Conservation (phyloP, 2,329 filamentous ascomycete species). For the Capronia coronata region DNA sequence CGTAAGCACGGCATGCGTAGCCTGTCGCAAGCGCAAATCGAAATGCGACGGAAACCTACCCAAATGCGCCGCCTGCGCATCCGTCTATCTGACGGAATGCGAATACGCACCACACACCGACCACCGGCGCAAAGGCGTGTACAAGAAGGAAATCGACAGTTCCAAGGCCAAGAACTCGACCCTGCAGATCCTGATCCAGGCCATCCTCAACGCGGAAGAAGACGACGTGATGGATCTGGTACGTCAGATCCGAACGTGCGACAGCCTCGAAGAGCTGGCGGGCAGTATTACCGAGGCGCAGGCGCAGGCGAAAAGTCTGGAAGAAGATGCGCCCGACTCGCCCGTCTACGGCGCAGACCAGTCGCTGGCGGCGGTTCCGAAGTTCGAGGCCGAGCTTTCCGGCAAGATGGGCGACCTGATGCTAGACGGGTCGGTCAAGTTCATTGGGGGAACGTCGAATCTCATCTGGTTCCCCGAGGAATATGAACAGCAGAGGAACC, state of each 20-base stretch:
- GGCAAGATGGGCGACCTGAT: constrained; percentile 89
- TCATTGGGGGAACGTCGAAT: constrained; percentile 90
- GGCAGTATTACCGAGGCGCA: constrained; percentile 54
- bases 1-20: constrained; percentile 78
- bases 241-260: constrained; percentile 79
- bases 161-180: constrained; percentile 82
- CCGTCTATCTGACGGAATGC: constrained; percentile 72
- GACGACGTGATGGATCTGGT: constrained; percentile 77
- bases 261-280: constrained; percentile 61
- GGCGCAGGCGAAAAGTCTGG: constrained; percentile 46
- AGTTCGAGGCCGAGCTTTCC: constrained; percentile 72
- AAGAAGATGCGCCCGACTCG: constrained; percentile 34
- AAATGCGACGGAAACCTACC: constrained; percentile 90
- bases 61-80: constrained; percentile 90
- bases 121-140: constrained; percentile 91
- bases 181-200: constrained; percentile 84
- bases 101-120: constrained; percentile 95
- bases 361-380: constrained; percentile 28
- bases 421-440: constrained; percentile 78
- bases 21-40: constrained; percentile 70
- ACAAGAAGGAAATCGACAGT: constrained; percentile 85
- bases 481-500: constrained; percentile 34
- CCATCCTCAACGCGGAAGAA: constrained; percentile 83
- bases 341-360: constrained; percentile 35
- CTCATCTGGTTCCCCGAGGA: constrained; percentile 67